These are phyloP conservation scores for Opeltia flavorubescens DNA, from an alignment of 495 filamentous ascomycete species.

Conservation along the genomic window DNA sequence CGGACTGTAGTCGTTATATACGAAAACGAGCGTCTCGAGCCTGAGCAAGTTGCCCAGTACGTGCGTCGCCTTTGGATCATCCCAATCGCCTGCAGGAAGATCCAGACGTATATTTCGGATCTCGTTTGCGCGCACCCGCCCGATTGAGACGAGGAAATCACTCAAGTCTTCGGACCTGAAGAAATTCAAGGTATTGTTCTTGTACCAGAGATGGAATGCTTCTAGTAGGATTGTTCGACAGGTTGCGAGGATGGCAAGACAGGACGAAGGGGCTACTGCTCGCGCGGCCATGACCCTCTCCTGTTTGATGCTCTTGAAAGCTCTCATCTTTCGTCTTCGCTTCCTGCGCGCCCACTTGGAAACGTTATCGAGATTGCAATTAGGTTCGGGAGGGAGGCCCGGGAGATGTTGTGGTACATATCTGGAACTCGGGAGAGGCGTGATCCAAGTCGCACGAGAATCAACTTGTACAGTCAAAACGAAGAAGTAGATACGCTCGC, in stretches of 20 bases:
- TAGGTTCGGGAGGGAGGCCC: not conserved
- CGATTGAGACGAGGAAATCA: not conserved
- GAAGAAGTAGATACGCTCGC: not conserved
- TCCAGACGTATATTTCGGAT: not conserved
- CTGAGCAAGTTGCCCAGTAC: not conserved
- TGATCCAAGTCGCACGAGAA: not conserved
- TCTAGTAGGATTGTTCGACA: not conserved
- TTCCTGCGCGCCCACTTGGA: not conserved
- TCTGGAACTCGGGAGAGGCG: not conserved
- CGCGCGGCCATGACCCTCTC: not conserved
- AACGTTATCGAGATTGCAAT: not conserved
- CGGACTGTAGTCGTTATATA: not conserved
- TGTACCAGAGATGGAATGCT: not conserved
- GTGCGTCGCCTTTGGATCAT: not conserved
- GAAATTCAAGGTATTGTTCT: not conserved
- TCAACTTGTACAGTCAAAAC: not conserved
- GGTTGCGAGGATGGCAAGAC: slow-evolving; percentile 1
- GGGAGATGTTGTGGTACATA: not conserved
- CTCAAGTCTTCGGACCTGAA: not conserved
- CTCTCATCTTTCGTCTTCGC: not conserved
- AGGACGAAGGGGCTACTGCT: not conserved
- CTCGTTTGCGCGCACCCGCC: not conserved
- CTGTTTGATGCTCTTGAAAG: not conserved
- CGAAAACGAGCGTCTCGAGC: not conserved
- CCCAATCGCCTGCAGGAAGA: not conserved